phyloP scores from a whole-genome alignment of 2,329 filamentous ascomycete species.

The Penicillium glabrum region DNA sequence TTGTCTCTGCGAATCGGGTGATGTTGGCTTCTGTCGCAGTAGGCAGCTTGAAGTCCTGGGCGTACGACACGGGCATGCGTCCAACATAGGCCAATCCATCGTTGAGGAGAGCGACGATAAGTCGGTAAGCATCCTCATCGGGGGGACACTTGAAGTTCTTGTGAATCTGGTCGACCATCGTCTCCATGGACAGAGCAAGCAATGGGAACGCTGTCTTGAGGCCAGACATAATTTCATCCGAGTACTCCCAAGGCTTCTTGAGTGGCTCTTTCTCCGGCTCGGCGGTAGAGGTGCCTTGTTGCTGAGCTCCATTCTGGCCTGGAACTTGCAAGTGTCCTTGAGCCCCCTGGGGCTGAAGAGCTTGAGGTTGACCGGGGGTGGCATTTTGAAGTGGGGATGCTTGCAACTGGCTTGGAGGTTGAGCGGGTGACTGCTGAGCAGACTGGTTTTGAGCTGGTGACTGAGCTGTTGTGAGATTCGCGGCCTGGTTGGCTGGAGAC shows the following conservation, averaged over 20 bases:
- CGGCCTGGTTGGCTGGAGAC: constrained; percentile 24
- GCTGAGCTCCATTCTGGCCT: constrained; percentile 23
- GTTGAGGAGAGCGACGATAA: constrained; percentile 96
- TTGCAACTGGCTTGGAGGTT: constrained; percentile 19
- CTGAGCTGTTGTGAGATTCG: constrained; percentile 25
- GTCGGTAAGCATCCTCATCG: constrained; percentile 93
- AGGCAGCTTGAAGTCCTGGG: constrained; percentile 87
- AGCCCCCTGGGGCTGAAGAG: constrained; percentile 12
- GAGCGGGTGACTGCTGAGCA: constrained; percentile 23
- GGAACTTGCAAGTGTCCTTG: constrained; percentile 29
- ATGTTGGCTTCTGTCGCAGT: constrained; percentile 93
- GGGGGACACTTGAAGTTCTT: constrained; percentile 99
- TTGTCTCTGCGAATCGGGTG: constrained; percentile 92
- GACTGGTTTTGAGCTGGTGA: constrained; percentile 24
- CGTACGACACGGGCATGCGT: constrained; percentile 81
- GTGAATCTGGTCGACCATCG: constrained; percentile 98
- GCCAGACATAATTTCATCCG: constrained; percentile 91
- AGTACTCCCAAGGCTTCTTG: constrained; percentile 92
- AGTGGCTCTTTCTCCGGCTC: constrained; percentile 46
- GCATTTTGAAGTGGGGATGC: constrained; percentile 20
- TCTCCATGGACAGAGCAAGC: constrained; percentile 96
- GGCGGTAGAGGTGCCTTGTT: constrained; percentile 18
- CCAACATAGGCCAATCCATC: constrained; percentile 92
- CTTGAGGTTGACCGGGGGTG: constrained; percentile 13
- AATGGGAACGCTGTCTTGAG: constrained; percentile 97